Base-by-base conservation (phyloP, 805 yeast genomes). In the Schwanniomyces pseudopolymorphus region DNA sequence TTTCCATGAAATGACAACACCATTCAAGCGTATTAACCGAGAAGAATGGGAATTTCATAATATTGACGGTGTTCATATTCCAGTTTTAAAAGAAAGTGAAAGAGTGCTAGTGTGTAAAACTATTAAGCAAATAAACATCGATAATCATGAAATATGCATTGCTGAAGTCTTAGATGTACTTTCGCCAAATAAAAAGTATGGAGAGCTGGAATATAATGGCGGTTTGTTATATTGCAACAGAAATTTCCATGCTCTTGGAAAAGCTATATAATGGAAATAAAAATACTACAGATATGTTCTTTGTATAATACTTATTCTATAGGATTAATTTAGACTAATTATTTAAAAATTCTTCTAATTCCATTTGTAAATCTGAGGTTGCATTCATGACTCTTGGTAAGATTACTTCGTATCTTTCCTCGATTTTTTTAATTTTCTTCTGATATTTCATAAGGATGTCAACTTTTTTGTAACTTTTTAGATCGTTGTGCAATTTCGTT, bases 81-180 rank as follows among this genome's bases (percentile, higher is more conserved):
- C 95, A 0, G 66, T 87, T 0, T 56, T 87, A 47, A 70, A 69
- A 19, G 72, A 77, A 20, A 75, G 82, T 27, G 90, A 84, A 51
- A 67, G 81, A 40, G 78, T 83, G 1, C 66, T 87, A 50, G 76
- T 87, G 16, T 87, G 94, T 60, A 71, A 77, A 45, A 79, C 78
- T 44, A 69, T 64, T 39, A 67, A 73, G 21, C 79, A 77, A 3
- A 74, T 86, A 42, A 61, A 62, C 9, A 84, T 89, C 0, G 90
- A 87, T 49, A 89, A 87, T 58, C 98, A 92, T 66, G 96, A 91
- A 60, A 81, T 92, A 3, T 89, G 97, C 94, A 81, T 90, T 4
- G 96, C 89, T 3, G 76, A 80, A 49, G 95, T 92, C 4, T 67
- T 72, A 31, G 85, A 85, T 35, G 78, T 86, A 2, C 50, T 69